A percentile compares a stretch with the other conserved stretches of the same genome.
phyloP scores from a whole-genome alignment of 2,329 filamentous ascomycete species.

The Harringtonia aguacate region DNA sequence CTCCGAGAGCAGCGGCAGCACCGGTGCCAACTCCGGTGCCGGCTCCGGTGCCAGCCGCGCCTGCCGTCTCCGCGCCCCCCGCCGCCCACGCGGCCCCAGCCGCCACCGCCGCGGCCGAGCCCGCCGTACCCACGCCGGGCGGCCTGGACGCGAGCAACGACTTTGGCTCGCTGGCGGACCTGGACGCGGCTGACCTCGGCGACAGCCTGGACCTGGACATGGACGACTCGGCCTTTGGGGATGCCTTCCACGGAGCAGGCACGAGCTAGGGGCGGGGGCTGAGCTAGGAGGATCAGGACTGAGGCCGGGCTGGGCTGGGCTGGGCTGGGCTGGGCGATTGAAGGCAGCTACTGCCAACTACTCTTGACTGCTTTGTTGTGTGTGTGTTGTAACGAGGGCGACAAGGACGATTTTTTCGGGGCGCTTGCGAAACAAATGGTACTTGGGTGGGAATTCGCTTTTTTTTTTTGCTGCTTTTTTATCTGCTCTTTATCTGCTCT shows the following conservation, averaged over 20 bases:
- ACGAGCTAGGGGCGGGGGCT: no score
- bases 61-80: background rate
- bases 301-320: no score
- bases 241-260: constrained; percentile 59
- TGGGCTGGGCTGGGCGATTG: no score
- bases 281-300: no score
- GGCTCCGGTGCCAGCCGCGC: background rate
- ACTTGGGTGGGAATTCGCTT: no score
- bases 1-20: background rate
- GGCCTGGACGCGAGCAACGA: constrained; percentile 38
- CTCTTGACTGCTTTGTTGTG: no score
- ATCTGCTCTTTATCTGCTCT: no score
- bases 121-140: constrained; percentile 32
- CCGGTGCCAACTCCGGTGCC: background rate
- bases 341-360: no score
- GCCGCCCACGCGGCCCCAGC: background rate
- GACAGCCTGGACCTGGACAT: constrained; percentile 59
- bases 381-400: no score
- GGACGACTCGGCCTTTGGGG: constrained; percentile 74
- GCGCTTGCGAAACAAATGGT: no score
- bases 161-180: constrained; percentile 52
- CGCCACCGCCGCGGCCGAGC: constrained; percentile 17
- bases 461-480: no score
- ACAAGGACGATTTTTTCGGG: no score
- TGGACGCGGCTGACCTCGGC: constrained; percentile 59